phyloP scores from a whole-genome alignment of 345 rosid genomes.

The Corchorus olitorius region DNA sequence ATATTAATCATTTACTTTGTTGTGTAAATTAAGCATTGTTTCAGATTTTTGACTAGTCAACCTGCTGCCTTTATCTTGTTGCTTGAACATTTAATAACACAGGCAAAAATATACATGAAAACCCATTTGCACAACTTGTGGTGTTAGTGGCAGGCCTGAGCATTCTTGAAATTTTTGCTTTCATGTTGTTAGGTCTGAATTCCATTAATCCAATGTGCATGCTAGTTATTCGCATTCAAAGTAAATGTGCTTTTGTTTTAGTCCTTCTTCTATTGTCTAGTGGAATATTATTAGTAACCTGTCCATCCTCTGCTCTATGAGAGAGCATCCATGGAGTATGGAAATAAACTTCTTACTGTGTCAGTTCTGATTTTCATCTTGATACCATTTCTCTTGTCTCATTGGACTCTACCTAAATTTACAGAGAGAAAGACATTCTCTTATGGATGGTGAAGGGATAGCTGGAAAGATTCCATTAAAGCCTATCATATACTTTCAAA shows the following conservation, averaged over 20 bases:
- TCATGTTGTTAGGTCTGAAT: neutral
- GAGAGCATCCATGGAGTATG: neutral
- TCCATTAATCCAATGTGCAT: constrained; percentile 1
- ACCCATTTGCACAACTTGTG: neutral
- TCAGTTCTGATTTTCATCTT: neutral
- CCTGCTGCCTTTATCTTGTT: neutral
- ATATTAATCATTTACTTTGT: neutral
- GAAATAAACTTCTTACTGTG: neutral
- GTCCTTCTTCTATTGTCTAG: neutral
- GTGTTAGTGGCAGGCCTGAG: neutral
- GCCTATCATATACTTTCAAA: constrained; percentile 83
- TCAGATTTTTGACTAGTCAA: neutral
- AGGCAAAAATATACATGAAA: neutral
- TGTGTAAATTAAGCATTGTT: neutral
- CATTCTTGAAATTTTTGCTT: constrained; percentile 1
- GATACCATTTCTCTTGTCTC: constrained; percentile 10
- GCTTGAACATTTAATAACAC: neutral
- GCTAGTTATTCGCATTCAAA: neutral
- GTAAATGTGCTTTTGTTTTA: neutral
- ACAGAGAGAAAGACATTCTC: constrained; percentile 81
- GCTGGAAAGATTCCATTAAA: constrained; percentile 66
- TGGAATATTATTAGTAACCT: constrained; percentile 12
- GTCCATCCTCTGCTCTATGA: neutral
- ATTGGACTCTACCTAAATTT: constrained; percentile 31
- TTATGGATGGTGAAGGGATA: constrained; percentile 56